Conservation (phyloP, 2,329 filamentous ascomycete genomes). For the Fonsecaea erecta region DNA sequence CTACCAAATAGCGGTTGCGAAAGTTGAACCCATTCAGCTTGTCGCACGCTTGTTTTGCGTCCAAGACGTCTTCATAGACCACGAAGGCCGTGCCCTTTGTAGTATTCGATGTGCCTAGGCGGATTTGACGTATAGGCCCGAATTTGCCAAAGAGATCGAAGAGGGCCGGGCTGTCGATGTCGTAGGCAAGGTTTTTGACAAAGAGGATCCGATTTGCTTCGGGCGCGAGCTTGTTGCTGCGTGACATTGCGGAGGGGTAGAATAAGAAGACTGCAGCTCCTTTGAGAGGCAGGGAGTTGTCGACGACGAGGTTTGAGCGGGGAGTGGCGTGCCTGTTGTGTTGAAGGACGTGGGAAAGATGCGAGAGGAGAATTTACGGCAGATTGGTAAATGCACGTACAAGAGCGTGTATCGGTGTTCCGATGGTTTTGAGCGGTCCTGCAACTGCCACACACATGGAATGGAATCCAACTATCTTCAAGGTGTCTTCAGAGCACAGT, state of each 20-base stretch:
- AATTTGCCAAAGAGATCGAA: slow-evolving; percentile 99
- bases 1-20: slow-evolving; percentile 97
- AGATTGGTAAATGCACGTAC: not conserved
- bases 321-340: not conserved
- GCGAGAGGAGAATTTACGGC: slow-evolving; percentile 1
- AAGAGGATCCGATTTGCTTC: slow-evolving; percentile 99
- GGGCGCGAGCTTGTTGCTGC: slow-evolving; percentile 79
- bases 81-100: slow-evolving; percentile 99
- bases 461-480: not conserved
- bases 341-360: not conserved
- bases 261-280: not conserved
- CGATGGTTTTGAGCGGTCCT: not conserved
- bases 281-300: not conserved
- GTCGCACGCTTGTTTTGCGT: slow-evolving; percentile 98
- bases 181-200: slow-evolving; percentile 99
- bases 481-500: not conserved
- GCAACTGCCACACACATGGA: not conserved
- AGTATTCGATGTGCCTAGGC: slow-evolving; percentile 94
- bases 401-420: not conserved
- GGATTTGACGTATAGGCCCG: slow-evolving; percentile 94
- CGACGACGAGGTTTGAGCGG: not conserved
- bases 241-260: slow-evolving; percentile 30
- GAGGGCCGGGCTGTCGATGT: slow-evolving; percentile 95
- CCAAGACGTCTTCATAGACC: slow-evolving; percentile 98
- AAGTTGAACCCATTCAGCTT: slow-evolving; percentile 99